Percentiles rank a stretch among this genome's conserved stretches.
phyloP scores from a whole-genome alignment of 2,329 filamentous ascomycete genomes.

The Beauveria sp. region DNA sequence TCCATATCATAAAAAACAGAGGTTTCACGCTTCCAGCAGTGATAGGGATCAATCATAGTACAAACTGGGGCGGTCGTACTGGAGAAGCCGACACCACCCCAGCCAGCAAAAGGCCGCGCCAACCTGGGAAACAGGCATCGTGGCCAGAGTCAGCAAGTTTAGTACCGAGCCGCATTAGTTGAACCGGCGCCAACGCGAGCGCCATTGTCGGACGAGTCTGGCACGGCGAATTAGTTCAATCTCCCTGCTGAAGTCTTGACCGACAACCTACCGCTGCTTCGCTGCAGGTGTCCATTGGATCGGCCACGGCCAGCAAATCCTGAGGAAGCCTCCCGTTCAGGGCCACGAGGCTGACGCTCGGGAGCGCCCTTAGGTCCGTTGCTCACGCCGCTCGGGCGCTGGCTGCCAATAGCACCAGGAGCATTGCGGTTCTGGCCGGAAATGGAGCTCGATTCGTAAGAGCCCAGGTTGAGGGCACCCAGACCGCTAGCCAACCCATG shows the following conservation, averaged over 20 bases:
- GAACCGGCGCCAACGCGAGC: slow-evolving; percentile 30
- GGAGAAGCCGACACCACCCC: slow-evolving; percentile 9
- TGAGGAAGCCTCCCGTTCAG: slow-evolving; percentile 49
- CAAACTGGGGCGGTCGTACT: background rate
- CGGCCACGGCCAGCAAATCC: slow-evolving; percentile 49
- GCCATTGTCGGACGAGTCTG: slow-evolving; percentile 38
- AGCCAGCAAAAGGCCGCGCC: slow-evolving; percentile 14
- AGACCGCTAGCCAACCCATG: slow-evolving; percentile 40
- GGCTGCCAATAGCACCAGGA: slow-evolving; percentile 58
- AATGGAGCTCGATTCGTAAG: slow-evolving; percentile 38
- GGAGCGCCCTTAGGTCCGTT: slow-evolving; percentile 39
- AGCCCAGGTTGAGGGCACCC: slow-evolving; percentile 42
- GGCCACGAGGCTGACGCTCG: slow-evolving; percentile 57
- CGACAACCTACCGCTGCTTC: slow-evolving; percentile 48
- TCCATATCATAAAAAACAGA: slow-evolving; percentile 8
- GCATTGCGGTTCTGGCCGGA: slow-evolving; percentile 36
- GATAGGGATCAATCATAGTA: slow-evolving; percentile 5
- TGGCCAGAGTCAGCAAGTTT: background rate
- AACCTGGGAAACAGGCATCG: background rate
- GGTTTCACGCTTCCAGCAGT: background rate
- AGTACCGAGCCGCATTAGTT: slow-evolving; percentile 19
- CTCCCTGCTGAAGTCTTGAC: background rate
- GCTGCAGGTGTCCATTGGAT: slow-evolving; percentile 53
- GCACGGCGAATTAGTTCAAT: background rate
- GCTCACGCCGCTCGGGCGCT: slow-evolving; percentile 44